phyloP scores from a whole-genome alignment of 1,139 yeast genomes.

The Arxiozyma telluris region DNA sequence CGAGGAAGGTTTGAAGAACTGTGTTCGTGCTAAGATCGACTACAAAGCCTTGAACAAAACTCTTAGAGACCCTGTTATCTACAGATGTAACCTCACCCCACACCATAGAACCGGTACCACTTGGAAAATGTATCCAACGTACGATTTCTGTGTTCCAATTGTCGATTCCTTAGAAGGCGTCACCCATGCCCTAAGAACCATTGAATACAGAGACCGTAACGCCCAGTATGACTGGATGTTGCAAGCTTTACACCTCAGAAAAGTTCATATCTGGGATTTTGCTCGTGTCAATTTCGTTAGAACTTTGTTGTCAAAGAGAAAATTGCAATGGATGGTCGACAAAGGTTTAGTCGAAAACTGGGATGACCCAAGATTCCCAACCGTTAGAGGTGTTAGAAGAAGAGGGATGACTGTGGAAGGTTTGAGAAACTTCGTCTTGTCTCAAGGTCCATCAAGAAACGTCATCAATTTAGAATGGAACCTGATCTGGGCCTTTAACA shows the following conservation, averaged over 20 bases:
- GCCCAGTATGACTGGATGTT: constrained; percentile 97
- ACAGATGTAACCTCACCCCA: constrained; percentile 92
- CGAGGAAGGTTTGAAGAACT: constrained; percentile 78
- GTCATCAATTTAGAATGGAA: constrained; percentile 95
- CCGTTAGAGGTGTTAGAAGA: constrained; percentile 96
- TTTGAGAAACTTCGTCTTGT: constrained; percentile 77
- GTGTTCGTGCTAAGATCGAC: constrained; percentile 93
- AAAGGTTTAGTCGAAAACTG: constrained; percentile 76
- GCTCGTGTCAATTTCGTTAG: constrained; percentile 93
- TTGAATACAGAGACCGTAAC: constrained; percentile 95
- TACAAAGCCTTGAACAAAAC: constrained; percentile 86
- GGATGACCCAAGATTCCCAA: constrained; percentile 99
- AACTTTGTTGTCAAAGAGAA: constrained; percentile 90
- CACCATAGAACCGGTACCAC: constrained; percentile 88
- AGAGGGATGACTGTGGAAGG: constrained; percentile 99
- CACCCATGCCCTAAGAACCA: constrained; percentile 93
- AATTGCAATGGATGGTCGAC: constrained; percentile 97
- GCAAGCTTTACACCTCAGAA: constrained; percentile 67
- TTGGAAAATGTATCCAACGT: constrained; percentile 96
- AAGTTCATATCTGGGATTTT: constrained; percentile 95
- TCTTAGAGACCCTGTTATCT: constrained; percentile 91
- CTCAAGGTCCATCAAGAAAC: constrained; percentile 96
- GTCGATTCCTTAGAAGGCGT: constrained; percentile 94
- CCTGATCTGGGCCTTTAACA: constrained; percentile 92
- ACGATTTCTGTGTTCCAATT: constrained; percentile 95